These are phyloP conservation scores for Heteromeles arbutifolia DNA, from an alignment of 306 rosid genomes.

Conservation along the genomic window DNA sequence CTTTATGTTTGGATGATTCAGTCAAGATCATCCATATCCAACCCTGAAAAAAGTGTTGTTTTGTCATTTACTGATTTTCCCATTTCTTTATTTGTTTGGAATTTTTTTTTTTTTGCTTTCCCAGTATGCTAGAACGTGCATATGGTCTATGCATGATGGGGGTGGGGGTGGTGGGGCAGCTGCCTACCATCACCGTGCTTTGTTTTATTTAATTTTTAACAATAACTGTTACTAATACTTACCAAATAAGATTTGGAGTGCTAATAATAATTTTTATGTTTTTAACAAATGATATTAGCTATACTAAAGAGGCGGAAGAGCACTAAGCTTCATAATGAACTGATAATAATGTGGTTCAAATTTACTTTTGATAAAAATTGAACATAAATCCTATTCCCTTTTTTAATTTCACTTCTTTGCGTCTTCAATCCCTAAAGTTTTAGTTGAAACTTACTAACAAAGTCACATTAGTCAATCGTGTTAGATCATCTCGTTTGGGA, in stretches of 20 bases:
- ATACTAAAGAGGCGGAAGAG: too few relatives aligned
- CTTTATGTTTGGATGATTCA: neutral
- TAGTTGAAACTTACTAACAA: neutral
- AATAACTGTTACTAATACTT: fast-evolving
- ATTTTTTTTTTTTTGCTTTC: neutral
- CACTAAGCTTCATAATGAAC: too few relatives aligned
- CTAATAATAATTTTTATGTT: too few relatives aligned
- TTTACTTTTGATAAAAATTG: too few relatives aligned
- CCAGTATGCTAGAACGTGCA: neutral
- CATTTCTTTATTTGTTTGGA: neutral
- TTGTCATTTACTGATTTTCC: neutral
- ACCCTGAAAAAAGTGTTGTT: neutral
- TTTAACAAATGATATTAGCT: too few relatives aligned
- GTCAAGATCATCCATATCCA: neutral
- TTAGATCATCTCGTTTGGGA: too few relatives aligned
- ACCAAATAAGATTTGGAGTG: too few relatives aligned
- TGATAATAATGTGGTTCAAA: too few relatives aligned
- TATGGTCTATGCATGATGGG: neutral
- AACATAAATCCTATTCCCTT: too few relatives aligned
- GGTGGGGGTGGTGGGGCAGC: neutral
- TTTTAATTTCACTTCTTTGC: too few relatives aligned
- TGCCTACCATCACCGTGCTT: neutral
- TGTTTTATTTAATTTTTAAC: too few relatives aligned
- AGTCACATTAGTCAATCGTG: neutral
- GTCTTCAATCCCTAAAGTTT: too few relatives aligned